phyloP scores from a whole-genome alignment of 306 rosid species.

The Mimosa pudica region DNA sequence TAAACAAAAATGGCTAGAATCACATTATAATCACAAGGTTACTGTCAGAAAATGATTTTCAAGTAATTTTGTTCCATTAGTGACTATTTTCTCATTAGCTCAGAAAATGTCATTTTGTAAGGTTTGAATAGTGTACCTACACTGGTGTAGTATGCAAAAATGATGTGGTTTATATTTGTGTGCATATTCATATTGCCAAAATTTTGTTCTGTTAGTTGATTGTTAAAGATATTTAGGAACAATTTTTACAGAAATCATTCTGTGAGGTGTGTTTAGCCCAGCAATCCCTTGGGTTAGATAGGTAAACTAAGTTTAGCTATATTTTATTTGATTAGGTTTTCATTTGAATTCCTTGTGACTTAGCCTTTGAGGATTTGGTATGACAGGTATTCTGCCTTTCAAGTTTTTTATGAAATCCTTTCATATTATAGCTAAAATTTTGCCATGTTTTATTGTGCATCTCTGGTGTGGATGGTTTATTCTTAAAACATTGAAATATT shows the following conservation, averaged over 20 bases:
- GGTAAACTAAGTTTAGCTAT: background rate
- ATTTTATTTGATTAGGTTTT: slow-evolving; percentile 5
- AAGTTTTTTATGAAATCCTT: slow-evolving; percentile 1
- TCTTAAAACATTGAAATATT: slow-evolving; percentile 39
- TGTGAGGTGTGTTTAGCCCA: background rate
- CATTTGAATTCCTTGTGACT: slow-evolving; percentile 5
- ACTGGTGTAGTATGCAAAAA: background rate
- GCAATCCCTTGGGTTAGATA: background rate
- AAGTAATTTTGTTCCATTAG: background rate
- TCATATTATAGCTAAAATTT: background rate
- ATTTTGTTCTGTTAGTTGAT: background rate
- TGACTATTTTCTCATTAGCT: background rate
- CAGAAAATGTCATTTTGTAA: slow-evolving; percentile 11
- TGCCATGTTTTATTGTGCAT: slow-evolving; percentile 22
- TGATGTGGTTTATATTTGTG: slow-evolving; percentile 10
- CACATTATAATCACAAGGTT: background rate
- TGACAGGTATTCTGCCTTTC: background rate
- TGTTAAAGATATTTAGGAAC: background rate
- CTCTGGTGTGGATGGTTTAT: slow-evolving; percentile 23
- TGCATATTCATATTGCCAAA: background rate
- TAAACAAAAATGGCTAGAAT: background rate
- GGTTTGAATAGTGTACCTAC: background rate
- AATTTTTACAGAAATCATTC: background rate
- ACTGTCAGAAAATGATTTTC: background rate
- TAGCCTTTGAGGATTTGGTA: slow-evolving; percentile 5